Conservation (phyloP, 208 protist genomes). For the Leishmania lainsoni region DNA sequence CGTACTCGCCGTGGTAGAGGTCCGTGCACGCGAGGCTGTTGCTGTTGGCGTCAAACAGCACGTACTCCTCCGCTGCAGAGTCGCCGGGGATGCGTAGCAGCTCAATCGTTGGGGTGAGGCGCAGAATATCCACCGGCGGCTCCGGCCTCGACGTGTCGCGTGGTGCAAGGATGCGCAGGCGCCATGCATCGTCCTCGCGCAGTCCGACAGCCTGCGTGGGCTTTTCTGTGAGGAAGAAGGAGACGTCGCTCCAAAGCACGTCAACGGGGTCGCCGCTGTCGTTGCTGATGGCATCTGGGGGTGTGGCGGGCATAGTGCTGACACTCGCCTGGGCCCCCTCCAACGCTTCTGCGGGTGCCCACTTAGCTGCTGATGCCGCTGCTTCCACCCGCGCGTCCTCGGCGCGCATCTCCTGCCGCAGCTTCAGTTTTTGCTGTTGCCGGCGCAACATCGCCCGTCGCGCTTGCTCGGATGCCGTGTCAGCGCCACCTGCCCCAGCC, state of each 20-base stretch:
- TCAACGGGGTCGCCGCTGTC: conserved; percentile 38
- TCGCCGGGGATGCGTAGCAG: conserved; percentile 72
- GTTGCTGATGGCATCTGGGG: not conserved
- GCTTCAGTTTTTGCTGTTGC: conserved; percentile 19
- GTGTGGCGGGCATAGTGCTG: not conserved
- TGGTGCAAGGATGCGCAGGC: conserved; percentile 38
- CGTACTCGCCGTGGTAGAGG: conserved; percentile 83
- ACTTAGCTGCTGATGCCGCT: not conserved
- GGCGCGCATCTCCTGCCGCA: conserved; percentile 20
- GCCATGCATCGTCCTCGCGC: conserved; percentile 37
- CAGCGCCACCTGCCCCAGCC: not conserved
- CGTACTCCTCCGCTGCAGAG: conserved; percentile 71
- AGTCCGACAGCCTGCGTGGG: conserved; percentile 32
- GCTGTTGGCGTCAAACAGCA: conserved; percentile 67
- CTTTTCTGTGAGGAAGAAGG: conserved; percentile 27
- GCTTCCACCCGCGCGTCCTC: conserved; percentile 9
- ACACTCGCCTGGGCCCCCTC: not conserved
- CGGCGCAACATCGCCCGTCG: conserved; percentile 10
- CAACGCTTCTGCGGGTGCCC: not conserved
- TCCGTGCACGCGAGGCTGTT: conserved; percentile 71
- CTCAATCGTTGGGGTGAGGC: conserved; percentile 66
- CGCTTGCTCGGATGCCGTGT: not conserved
- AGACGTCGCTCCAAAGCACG: conserved; percentile 33
- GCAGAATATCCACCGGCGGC: conserved; percentile 17
- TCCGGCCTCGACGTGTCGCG: not conserved